These are phyloP conservation scores for Fusarium multiceps DNA, from an alignment of 2,329 filamentous ascomycete species.

Conservation along the genomic window DNA sequence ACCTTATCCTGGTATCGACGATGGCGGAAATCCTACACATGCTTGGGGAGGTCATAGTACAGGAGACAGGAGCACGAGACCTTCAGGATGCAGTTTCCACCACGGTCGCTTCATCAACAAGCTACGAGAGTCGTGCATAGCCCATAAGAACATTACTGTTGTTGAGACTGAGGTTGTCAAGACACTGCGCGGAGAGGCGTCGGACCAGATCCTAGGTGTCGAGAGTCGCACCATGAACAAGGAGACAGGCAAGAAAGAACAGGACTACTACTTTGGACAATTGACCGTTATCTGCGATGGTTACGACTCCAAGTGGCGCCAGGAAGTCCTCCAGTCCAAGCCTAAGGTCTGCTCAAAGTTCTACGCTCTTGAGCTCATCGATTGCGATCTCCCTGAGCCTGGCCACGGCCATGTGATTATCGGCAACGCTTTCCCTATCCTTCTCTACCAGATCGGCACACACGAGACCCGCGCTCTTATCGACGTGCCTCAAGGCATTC, in stretches of 20 bases:
- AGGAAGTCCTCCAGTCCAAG: constrained; percentile 76
- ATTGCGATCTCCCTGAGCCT: constrained; percentile 80
- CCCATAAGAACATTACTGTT: constrained; percentile 85
- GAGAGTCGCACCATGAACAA: constrained; percentile 74
- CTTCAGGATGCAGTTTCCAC: constrained; percentile 85
- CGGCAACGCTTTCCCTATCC: constrained; percentile 77
- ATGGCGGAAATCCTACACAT: constrained; percentile 55
- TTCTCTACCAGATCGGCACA: constrained; percentile 96
- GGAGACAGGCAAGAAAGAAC: constrained; percentile 63
- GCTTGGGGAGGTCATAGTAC: constrained; percentile 52
- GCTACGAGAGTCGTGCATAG: constrained; percentile 78
- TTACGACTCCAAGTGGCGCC: constrained; percentile 91
- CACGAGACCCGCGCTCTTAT: constrained; percentile 92
- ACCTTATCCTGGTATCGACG: constrained; percentile 77
- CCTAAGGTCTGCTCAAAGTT: constrained; percentile 97
- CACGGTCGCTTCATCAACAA: constrained; percentile 92
- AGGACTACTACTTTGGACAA: constrained; percentile 86
- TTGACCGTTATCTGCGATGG: constrained; percentile 93
- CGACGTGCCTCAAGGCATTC: constrained; percentile 83
- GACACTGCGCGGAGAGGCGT: constrained; percentile 76
- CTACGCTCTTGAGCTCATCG: constrained; percentile 91
- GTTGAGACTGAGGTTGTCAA: constrained; percentile 88
- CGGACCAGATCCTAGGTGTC: constrained; percentile 83
- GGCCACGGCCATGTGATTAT: constrained; percentile 90
- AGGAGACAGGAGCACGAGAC: constrained; percentile 52